Conservation (phyloP, 2,329 filamentous ascomycete species). For the Fusarium robinianum region DNA sequence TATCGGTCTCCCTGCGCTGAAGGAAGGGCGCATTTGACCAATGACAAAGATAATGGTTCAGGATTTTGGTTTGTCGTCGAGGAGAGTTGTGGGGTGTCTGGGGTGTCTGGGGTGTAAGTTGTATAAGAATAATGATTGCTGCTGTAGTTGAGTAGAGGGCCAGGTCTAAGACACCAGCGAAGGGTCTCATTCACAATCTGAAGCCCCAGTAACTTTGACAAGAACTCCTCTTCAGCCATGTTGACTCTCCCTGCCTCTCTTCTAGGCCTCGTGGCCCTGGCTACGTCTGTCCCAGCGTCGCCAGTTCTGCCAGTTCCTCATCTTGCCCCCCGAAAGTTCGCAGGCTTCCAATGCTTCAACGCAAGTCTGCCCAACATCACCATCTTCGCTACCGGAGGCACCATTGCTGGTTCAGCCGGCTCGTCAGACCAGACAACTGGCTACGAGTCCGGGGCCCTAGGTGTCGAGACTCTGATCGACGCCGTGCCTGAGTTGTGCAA, state of each 20-base stretch:
- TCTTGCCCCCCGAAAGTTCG: constrained; percentile 8
- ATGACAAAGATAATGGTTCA: no score
- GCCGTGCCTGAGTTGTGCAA: constrained; percentile 58
- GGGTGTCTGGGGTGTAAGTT: no score
- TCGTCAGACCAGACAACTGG: constrained; percentile 50
- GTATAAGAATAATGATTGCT: no score
- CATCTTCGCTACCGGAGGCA: constrained; percentile 61
- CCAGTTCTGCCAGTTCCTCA: no score
- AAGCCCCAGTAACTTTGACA: background rate
- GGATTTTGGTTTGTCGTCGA: no score
- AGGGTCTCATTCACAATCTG: background rate
- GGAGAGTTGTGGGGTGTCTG: no score
- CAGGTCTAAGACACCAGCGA: no score
- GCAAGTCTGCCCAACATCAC: constrained; percentile 55
- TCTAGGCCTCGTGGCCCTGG: constrained; percentile 15
- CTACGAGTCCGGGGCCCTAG: constrained; percentile 48
- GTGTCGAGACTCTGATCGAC: constrained; percentile 54
- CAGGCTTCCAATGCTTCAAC: constrained; percentile 27
- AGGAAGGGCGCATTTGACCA: no score
- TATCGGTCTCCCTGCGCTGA: no score
- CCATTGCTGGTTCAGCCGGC: constrained; percentile 56
- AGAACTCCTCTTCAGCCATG: no score
- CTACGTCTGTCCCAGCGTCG: constrained; percentile 19
- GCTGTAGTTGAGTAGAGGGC: no score
- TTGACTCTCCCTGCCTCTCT: constrained; percentile 15